Evolutionary conservation across 345 rosid genomes (phyloP), one percentile per base, ranked within the genome.

Genomic region (Lumnitzera littorea): DNA sequence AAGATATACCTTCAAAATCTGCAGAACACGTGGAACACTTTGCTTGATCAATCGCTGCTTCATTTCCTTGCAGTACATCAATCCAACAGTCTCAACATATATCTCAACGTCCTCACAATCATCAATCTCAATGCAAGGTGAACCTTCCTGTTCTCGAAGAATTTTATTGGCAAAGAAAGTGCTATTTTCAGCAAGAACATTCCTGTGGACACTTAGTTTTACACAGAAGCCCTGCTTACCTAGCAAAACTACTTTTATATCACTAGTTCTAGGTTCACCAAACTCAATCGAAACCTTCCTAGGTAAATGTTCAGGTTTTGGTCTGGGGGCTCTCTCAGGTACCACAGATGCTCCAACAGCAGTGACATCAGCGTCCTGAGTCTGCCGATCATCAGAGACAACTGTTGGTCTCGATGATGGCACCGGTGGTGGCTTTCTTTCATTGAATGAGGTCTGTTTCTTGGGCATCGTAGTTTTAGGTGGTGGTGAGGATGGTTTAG

Each of bases 51-150:
- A 73, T 48, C 96, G 76, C 70, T 87, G 99, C 76, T 84, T 94
- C 90, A 90, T 80, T n/a, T 94, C 99, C 68, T 83, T 88, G 77
- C 97, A 87, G 71, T 94, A 94, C 99, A 94, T 94, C 20, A 94
- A 78, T 5, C 97, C 96, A 65, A 94, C 84, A 25, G 97, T 86
- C 77, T 94, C 99, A 41, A 94, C 91, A 70, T 94, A 87, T 50
- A 81, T 86, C 75, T 94, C 99, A 24, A 84, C 81, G 69, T 94
- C 97, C 71, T 90, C 95, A 36, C 97, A 90, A 56, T 82, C 88
- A 68, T 83, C 89, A 29, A 90, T 80, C 71, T 90, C 91, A 62
- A 94, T 76, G 70, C 87, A 86, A 58, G 91, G 76, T 51, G 82
- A 64, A 61, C 70, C 81, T 6, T 72, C 73, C 61, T 75, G 84